Conservation (phyloP, 1,139 yeast genomes). For the Petasospora rhodanensis region DNA sequence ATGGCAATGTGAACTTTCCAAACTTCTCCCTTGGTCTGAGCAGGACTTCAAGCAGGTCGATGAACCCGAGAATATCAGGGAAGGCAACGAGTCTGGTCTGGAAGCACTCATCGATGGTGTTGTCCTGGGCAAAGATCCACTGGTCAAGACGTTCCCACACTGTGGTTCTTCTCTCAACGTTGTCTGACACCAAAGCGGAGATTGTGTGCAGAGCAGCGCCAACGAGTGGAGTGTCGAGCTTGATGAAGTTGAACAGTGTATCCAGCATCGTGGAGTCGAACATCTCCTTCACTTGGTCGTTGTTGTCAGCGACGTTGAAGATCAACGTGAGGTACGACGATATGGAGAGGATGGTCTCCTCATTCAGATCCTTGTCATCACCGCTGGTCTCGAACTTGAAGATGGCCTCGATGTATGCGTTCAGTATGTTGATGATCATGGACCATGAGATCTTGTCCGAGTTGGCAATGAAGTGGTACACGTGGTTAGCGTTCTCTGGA, state of each 20-base stretch:
- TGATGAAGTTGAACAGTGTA: constrained; percentile 43
- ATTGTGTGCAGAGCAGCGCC: constrained; percentile 53
- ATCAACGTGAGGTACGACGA: constrained; percentile 65
- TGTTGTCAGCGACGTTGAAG: constrained; percentile 44
- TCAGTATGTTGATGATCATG: constrained; percentile 51
- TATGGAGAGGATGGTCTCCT: constrained; percentile 73
- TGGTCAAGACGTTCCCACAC: constrained; percentile 71
- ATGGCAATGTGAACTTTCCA: constrained; percentile 43
- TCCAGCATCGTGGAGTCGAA: constrained; percentile 32
- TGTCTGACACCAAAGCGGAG: constrained; percentile 47
- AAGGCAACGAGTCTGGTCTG: constrained; percentile 33
- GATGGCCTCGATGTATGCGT: constrained; percentile 51
- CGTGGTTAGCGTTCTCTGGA: constrained; percentile 45
- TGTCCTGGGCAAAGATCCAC: constrained; percentile 51
- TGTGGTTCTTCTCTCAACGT: constrained; percentile 38
- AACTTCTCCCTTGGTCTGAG: constrained; percentile 31
- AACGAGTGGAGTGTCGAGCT: constrained; percentile 45
- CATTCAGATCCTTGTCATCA: constrained; percentile 56
- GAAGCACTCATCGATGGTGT: constrained; percentile 29
- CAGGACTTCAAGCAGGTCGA: constrained; percentile 43
- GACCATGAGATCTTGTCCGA: constrained; percentile 50
- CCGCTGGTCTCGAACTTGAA: constrained; percentile 30
- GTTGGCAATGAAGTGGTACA: constrained; percentile 37
- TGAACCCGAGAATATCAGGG: constrained; percentile 61
- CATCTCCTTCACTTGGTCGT: constrained; percentile 35